Conservation (phyloP, 176 grass and related monocot species). For the Cenchrus americanus region DNA sequence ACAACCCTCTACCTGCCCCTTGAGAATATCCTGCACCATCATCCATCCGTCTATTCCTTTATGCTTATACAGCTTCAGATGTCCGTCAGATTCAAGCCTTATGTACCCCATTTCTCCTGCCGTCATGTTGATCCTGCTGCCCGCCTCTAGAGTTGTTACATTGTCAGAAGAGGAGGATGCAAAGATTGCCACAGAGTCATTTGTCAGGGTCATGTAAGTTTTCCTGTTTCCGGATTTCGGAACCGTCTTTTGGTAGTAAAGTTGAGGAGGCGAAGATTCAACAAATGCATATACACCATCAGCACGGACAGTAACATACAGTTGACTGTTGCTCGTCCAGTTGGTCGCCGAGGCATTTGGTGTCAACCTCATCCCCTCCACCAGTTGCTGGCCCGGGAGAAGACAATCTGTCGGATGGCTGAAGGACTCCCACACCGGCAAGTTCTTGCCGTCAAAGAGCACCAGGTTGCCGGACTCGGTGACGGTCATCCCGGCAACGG, state of each 20-base stretch:
- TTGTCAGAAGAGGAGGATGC: not conserved
- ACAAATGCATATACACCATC: constrained; percentile 34
- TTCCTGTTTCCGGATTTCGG: not conserved
- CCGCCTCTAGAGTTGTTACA: not conserved
- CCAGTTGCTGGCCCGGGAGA: constrained; percentile 24
- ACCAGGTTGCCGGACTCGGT: constrained; percentile 53
- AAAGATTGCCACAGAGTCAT: not conserved
- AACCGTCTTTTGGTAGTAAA: constrained; percentile 29
- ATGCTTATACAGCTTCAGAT: not conserved
- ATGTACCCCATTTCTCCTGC: not conserved
- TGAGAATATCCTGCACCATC: not conserved
- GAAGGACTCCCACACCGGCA: constrained; percentile 52
- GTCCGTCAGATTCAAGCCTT: not conserved
- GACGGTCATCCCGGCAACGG: constrained; percentile 15
- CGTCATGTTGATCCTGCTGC: not conserved
- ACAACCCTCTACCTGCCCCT: not conserved
- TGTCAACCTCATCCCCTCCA: constrained; percentile 34
- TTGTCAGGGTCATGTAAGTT: constrained; percentile 5
- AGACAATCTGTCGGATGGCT: constrained; percentile 46
- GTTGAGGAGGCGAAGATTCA: constrained; percentile 26
- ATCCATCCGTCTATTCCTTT: not conserved
- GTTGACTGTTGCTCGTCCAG: not conserved
- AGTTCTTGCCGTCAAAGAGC: constrained; percentile 26
- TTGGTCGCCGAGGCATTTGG: not conserved
- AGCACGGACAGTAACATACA: constrained; percentile 40